Conservation (phyloP, 495 filamentous ascomycete genomes). For the Neurospora sp. region DNA sequence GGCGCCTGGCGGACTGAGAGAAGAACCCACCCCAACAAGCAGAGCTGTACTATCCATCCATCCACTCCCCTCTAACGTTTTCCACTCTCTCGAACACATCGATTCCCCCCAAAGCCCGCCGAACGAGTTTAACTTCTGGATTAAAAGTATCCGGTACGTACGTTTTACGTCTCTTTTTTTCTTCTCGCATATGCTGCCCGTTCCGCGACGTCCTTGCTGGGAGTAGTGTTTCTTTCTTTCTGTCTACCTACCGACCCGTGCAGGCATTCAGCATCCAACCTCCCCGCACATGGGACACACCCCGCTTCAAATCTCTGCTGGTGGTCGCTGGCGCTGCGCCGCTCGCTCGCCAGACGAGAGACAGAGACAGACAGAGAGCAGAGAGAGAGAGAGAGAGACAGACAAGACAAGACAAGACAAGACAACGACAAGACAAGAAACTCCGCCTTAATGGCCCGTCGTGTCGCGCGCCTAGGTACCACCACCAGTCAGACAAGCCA, state of each 20-base stretch:
- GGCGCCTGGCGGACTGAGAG: neutral
- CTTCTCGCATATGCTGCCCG: neutral
- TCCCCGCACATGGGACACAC: neutral
- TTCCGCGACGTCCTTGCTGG: slow-evolving; percentile 2
- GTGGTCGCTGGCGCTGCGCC: neutral
- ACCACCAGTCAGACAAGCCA: neutral
- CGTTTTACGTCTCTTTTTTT: neutral
- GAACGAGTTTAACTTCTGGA: neutral
- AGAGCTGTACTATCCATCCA: neutral
- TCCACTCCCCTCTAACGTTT: neutral
- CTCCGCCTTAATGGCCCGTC: neutral
- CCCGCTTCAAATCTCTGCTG: neutral
- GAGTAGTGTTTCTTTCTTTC: slow-evolving; percentile 11
- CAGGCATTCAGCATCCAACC: neutral
- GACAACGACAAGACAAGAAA: neutral
- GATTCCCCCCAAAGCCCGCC: neutral
- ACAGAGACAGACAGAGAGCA: neutral
- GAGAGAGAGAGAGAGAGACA: neutral
- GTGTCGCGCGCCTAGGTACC: neutral
- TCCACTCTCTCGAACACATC: neutral
- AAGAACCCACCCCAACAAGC: neutral
- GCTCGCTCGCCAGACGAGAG: neutral
- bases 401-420: neutral
- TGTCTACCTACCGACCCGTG: slow-evolving; percentile 6
- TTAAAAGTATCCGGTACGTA: neutral